These are phyloP conservation scores for Rhizopogon sp. DNA, from an alignment of 768 basidiomycete genomes.

Conservation along the genomic window DNA sequence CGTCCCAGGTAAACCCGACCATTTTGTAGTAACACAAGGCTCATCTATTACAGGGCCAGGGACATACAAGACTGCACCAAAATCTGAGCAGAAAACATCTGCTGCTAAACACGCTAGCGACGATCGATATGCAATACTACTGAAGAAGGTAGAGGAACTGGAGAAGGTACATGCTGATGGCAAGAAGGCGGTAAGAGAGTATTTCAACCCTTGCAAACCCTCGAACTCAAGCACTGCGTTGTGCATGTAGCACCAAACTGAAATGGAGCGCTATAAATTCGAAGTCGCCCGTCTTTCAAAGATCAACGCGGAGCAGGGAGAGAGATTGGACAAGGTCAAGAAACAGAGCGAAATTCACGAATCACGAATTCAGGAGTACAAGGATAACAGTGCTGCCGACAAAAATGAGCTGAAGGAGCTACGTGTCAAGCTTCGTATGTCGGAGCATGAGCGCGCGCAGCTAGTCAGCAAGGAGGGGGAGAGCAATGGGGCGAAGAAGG, in stretches of 20 bases:
- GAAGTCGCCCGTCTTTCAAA: slow-evolving; percentile 51
- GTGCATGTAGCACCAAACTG: slow-evolving; percentile 47
- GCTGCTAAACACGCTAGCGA: slow-evolving; percentile 15
- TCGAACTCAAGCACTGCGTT: background rate
- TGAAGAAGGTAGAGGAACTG: slow-evolving; percentile 60
- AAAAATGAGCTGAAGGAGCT: slow-evolving; percentile 62
- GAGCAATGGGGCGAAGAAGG: slow-evolving; percentile 43
- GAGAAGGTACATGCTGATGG: slow-evolving; percentile 59
- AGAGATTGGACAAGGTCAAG: slow-evolving; percentile 56
- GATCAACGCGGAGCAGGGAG: slow-evolving; percentile 41
- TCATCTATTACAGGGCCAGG: slow-evolving; percentile 28
- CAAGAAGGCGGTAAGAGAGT: slow-evolving; percentile 53
- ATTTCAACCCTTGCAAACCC: background rate
- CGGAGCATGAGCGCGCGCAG: slow-evolving; percentile 55
- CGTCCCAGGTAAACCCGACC: slow-evolving; percentile 32
- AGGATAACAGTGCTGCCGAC: slow-evolving; percentile 41
- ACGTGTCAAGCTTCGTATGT: slow-evolving; percentile 48
- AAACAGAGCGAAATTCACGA: slow-evolving; percentile 57
- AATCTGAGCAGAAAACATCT: slow-evolving; percentile 22
- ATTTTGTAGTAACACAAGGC: background rate
- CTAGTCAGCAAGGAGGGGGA: slow-evolving; percentile 49
- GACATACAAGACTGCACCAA: slow-evolving; percentile 21
- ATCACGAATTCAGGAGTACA: slow-evolving; percentile 56
- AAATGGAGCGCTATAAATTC: slow-evolving; percentile 53
- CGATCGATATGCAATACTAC: slow-evolving; percentile 51